Base-by-base conservation (phyloP, 805 yeast species). In the Nakazawaea wickerhamii region DNA sequence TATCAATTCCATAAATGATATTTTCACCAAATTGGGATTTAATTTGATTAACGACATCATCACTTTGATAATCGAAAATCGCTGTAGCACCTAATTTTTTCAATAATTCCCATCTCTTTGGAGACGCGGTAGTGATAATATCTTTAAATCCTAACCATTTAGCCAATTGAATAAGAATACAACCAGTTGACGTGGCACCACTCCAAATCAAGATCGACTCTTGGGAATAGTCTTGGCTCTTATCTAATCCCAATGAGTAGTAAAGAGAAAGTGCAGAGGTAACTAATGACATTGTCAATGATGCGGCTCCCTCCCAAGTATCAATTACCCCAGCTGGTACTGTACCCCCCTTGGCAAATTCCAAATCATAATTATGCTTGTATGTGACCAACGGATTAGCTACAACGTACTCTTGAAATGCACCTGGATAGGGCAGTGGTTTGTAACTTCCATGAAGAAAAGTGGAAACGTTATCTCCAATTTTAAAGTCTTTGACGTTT, bases 111-210 rank as follows among this genome's bases (percentile, higher is more conserved):
- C 49, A 50, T 41, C 63, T 52, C 35, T 52, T 54, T 22, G 36
- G 26, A 7, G 62, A 57, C 9, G 62, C 58, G 7, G 53, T 53
- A 10, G 62, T 50, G 6, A 60, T 42, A 4, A 66, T 66, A 17
- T 58, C 57, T 19, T 63, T 39, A 5, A 66, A 68, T 39, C 48
- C 64, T 7, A 73, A 46, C 26, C 64, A 54, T 50, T 73, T 74
- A 17, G 82, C 82, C 34, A 79, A 48, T 64, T 84, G 90, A 43
- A 80, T 70, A 9, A 79, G 76, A 18, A 64, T 36, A 38, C 63
- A 66, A 21, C 88, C 89, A 11, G 80, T 68, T 17, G 82, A 70
- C 17, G 84, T 70, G n/a, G 86, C 76, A 48, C 83, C 90, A 53
- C 83, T 81, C 79, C 82, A 77, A 36, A 79, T 63, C 38, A 79